Base-by-base conservation (phyloP, 768 basidiomycete genomes). In the Bullera alba region DNA sequence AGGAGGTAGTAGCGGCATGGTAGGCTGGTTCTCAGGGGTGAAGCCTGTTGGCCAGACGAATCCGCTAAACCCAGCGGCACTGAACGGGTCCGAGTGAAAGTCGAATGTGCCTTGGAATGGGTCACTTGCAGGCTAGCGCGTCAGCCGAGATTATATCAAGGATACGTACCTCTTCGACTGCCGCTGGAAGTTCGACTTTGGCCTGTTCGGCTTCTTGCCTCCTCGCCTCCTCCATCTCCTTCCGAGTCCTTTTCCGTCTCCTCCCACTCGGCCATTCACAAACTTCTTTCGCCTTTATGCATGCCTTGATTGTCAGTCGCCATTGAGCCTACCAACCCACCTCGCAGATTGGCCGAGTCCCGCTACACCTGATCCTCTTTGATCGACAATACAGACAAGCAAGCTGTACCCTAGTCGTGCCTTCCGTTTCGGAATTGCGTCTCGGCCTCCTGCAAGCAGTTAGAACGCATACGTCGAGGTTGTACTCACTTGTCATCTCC, bases 191-290 rank as follows among this genome's bases (percentile, higher is more conserved):
- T n/a, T n/a, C n/a, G n/a, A n/a, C n/a, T n/a, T n/a, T n/a, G n/a
- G n/a, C n/a, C n/a, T n/a, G n/a, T n/a, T n/a, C 37, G 12, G 37
- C 37, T 39, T 39, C 37, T 21, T 14, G 37, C 37, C 22, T 10
- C 8, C 55, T 54, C 17, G 63, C 67, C 41, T 62, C 59, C 38
- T 64, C 58, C 64, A 69, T 69, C 56, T 69, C 61, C 39, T 58
- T 61, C 26, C 61, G 48, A 6, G 61, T 69, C 23, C 67, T 46
- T 50, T 69, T 69, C 41, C 56, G 54, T 23, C 58, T 54, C 29
- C 67, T 46, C 22, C 61, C 60, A 8, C 48, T 43, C 2, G 67
- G 67, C 61, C 61, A 69, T 35, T 58, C 61, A 49, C 67, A 69
- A n/a, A 23, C 36, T n/a, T 57, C 53, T 16, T 52, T 42, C 21